Base-by-base conservation (phyloP, 2,329 filamentous ascomycete species). In the Phoma sp. region DNA sequence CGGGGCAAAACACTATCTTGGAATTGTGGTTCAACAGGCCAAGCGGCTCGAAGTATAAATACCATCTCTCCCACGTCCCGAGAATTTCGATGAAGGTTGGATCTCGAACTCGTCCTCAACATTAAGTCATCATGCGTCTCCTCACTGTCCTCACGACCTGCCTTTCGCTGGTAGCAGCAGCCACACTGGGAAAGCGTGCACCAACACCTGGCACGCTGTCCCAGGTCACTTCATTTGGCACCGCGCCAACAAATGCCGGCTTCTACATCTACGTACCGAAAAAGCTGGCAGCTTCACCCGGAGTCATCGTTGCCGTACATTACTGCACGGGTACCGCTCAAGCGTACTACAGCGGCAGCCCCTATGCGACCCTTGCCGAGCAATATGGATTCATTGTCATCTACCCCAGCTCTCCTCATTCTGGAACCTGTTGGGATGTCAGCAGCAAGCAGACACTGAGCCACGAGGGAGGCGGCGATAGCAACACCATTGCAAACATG, bases 341-440 rank as follows among this genome's bases (percentile, higher is more conserved):
- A 25, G 78, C 78, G 2, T 78, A 33, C 73, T 84, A 81, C 70
- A 69, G 66, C 4, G 77, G 76, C 29, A 82, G 81, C 6, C 81
- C 82, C 12, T 88, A 84, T 69, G 81, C 82, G 19, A 74, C 76
- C 1, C 74, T 85, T 8, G 81, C 85, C 10, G 81, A 82, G 62
- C 71, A 78, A 55, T 78, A 86, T 57, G 85, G 84, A 40, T 87
- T 83, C 69, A 85, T 88, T 38, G 81, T 85, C 57, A 83, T 87
- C 65, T 87, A 84, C 70, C 83, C 84, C 1, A 76, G 79, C 60
- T 80, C 79, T 2, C 81, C 82, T 0, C 80, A 82, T 61, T 70
- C 70, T n/a, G 82, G 76, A 6, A 74, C 76, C 46, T 87, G 85
- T 75, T 87, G 84, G 84, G 85, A 87, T 55, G 82, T 86, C 8